Evolutionary conservation across 805 yeast species (phyloP).

Genomic region (Allodekkera sacchari): DNA sequence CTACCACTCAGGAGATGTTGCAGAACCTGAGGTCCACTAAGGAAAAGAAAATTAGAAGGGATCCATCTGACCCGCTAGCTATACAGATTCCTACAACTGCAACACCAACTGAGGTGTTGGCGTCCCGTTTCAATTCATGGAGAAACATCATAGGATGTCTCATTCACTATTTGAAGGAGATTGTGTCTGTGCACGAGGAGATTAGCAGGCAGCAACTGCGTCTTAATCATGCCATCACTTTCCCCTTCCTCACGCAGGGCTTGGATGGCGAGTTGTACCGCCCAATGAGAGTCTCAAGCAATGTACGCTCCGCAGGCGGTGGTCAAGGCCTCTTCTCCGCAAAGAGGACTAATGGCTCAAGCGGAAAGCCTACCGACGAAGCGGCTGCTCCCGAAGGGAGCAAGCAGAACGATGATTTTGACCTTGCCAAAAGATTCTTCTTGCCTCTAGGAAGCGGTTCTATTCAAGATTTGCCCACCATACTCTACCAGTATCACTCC

Average conservation of each 20-base stretch:
- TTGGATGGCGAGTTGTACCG: conserved; percentile 31
- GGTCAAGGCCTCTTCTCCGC: conserved; percentile 4
- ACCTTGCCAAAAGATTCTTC: conserved; percentile 42
- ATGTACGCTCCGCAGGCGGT: conserved; percentile 5
- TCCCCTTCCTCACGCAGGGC: conserved; percentile 40
- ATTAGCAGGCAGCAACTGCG: conserved; percentile 75
- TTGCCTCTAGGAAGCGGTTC: conserved; percentile 74
- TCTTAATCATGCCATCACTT: conserved; percentile 66
- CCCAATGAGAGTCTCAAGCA: conserved; percentile 23
- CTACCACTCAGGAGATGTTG: conserved; percentile 22
- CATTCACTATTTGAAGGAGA: conserved; percentile 67
- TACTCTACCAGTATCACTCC: conserved; percentile 47
- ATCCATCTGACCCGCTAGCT: conserved; percentile 41
- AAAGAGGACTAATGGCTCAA: conserved; percentile 8
- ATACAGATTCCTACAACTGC: conserved; percentile 49
- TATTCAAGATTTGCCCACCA: conserved; percentile 72
- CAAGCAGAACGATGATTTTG: conserved; percentile 26
- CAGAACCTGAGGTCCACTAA: conserved; percentile 14
- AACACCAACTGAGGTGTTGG: conserved; percentile 81
- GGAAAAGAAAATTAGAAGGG: conserved; percentile 18
- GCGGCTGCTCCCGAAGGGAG: conserved; percentile 6
- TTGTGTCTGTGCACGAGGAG: conserved; percentile 82
- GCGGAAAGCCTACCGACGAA: conserved; percentile 6
- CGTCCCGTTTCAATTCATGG: conserved; percentile 83
- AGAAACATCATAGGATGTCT: conserved; percentile 68